A percentile compares a stretch with the other conserved stretches of the same genome.
Conservation (phyloP, 2,329 filamentous ascomycete genomes). For the Arthrobotrys megalospora region DNA sequence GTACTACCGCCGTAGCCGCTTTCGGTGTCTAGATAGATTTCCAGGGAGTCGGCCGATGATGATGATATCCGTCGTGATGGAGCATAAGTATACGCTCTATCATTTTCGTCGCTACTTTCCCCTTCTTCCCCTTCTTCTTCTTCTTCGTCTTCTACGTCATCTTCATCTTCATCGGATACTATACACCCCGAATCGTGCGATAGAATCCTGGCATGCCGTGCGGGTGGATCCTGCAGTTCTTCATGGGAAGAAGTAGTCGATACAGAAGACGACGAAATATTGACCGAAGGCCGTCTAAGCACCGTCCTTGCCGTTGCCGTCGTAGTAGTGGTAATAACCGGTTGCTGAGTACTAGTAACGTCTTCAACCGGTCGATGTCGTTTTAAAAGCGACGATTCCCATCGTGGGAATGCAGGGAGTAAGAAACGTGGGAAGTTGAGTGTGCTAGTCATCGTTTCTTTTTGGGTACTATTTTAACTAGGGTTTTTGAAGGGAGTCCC, state of each 20-base stretch:
- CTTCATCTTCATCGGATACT: conserved; percentile 43
- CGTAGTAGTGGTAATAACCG: background rate
- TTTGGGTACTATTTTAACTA: background rate
- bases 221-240: background rate
- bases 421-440: conserved; percentile 58
- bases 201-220: conserved; percentile 29
- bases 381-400: conserved; percentile 50
- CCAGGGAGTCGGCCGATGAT: conserved; percentile 35
- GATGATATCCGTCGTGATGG: conserved; percentile 16
- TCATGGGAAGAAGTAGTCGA: conserved; percentile 4
- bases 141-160: conserved; percentile 9
- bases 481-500: background rate
- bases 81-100: conserved; percentile 42
- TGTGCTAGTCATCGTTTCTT: conserved; percentile 36
- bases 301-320: background rate
- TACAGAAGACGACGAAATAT: conserved; percentile 3
- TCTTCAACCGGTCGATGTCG: conserved; percentile 51
- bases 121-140: conserved; percentile 25
- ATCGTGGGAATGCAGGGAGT: conserved; percentile 59
- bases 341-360: conserved; percentile 42
- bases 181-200: conserved; percentile 57
- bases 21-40: conserved; percentile 56
- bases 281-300: background rate
- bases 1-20: conserved; percentile 56
- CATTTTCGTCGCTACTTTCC: conserved; percentile 16